phyloP scores from a whole-genome alignment of 208 protist species.

The Crithidia expoeki region DNA sequence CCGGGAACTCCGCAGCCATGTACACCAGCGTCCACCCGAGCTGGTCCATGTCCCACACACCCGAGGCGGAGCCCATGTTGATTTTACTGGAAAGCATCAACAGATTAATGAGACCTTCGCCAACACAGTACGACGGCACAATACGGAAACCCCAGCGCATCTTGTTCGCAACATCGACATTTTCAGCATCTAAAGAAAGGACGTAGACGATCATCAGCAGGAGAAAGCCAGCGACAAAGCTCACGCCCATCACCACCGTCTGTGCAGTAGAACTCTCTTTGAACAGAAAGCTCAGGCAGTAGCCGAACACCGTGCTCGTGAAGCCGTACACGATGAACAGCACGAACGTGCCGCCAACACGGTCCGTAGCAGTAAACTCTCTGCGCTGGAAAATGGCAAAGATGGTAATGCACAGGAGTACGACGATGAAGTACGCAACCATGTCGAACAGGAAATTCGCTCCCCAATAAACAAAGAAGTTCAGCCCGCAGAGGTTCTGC shows the following conservation, averaged over 20 bases:
- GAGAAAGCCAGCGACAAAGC: slow-evolving; percentile 82
- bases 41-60: slow-evolving; percentile 45
- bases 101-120: slow-evolving; percentile 78
- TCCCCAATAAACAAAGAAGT: slow-evolving; percentile 73
- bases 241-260: slow-evolving; percentile 58
- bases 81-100: slow-evolving; percentile 18
- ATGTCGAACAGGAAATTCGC: slow-evolving; percentile 87
- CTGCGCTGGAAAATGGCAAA: slow-evolving; percentile 60
- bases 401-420: slow-evolving; percentile 62
- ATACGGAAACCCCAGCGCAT: slow-evolving; percentile 70
- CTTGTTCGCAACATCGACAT: slow-evolving; percentile 33
- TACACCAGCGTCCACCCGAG: slow-evolving; percentile 60
- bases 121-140: slow-evolving; percentile 75
- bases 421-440: slow-evolving; percentile 58
- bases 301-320: slow-evolving; percentile 51
- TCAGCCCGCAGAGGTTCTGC: slow-evolving; percentile 73
- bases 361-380: slow-evolving; percentile 57
- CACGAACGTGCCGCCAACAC: slow-evolving; percentile 44
- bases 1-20: slow-evolving; percentile 58
- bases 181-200: slow-evolving; percentile 43
- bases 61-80: not conserved
- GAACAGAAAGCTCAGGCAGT: slow-evolving; percentile 71
- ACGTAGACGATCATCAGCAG: slow-evolving; percentile 63
- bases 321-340: slow-evolving; percentile 67
- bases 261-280: slow-evolving; percentile 70